Base-by-base conservation (phyloP, 2,329 filamentous ascomycete species). In the Colletotrichum coccodes region DNA sequence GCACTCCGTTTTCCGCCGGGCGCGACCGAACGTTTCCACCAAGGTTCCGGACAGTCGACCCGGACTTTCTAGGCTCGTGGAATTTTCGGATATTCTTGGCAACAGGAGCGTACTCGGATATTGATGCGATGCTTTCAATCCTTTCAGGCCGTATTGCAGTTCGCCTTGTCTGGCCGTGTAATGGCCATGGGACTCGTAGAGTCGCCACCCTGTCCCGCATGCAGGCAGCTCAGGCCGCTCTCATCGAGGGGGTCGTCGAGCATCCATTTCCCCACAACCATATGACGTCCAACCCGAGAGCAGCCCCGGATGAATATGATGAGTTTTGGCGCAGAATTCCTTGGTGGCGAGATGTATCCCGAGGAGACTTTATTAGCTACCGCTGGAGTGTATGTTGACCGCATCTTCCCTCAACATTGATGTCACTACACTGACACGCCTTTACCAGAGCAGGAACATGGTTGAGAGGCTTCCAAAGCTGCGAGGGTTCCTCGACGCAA, bases 281-380 rank as follows among this genome's bases (percentile, higher is more conserved):
- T 28, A 36, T 11, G 26, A 46, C 26, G 42, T 32, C 9, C 56
- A 34, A 14, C 32, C 58, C 8, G 44, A 32, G 11, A 40, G 34
- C 60, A 46, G 12, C n/a, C 42, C 63, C 65, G 14, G 60, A 66
- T 2, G 28, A 57, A 6, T 56, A 47, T 0, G 78, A 81, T 26
- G 77, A 81, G 50, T 89, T 88, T 71, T 89, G 87, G 87, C 82
- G 82, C 26, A 81, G 80, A 18, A 79, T 89, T 18, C 76, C 82
- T 1, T 73, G 81, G 26, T 90, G 86, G 86, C 78, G 82, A 62
- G 72, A 87, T 70, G 79, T 88, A 0, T 73, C 83, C 0, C 72
- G 77, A 3, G 75, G 83, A 2, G 78, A 87, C 0, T 90, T 89
- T 70, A 77, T 87, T 23, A 85, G 80, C 38, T 86, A 89, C 67